Percentiles rank a stretch among this genome's conserved stretches.
These are phyloP conservation scores for Psilocybe sp. DNA, from an alignment of 768 basidiomycete species.

Conservation along the genomic window DNA sequence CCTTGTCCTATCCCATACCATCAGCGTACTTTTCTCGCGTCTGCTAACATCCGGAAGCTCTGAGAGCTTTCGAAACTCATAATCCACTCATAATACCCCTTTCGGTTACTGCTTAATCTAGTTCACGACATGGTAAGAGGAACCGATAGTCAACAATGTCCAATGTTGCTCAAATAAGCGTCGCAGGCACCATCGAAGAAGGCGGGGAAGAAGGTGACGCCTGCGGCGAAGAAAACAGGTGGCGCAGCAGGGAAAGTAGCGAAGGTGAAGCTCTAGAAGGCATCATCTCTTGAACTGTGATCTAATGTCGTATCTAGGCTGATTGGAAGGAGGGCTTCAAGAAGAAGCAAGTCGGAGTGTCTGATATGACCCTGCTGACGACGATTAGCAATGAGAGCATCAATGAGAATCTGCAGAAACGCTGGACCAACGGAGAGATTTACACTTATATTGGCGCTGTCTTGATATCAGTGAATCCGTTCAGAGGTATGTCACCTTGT, in stretches of 20 bases:
- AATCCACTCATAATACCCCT: no score
- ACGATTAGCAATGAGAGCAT: conserved; percentile 97
- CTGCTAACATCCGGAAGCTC: no score
- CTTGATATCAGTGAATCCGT: conserved; percentile 98
- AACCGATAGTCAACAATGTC: not conserved
- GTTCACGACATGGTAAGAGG: conserved; percentile 16
- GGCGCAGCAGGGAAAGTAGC: conserved; percentile 60
- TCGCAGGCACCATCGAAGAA: conserved; percentile 83
- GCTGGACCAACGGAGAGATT: conserved; percentile 93
- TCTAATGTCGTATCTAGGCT: conserved; percentile 53
- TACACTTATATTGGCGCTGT: conserved; percentile 99
- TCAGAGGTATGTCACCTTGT: conserved; percentile 58
- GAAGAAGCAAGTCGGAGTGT: conserved; percentile 98
- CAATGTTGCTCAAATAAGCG: conserved; percentile 2
- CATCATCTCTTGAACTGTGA: not conserved
- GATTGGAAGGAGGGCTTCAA: conserved; percentile 99
- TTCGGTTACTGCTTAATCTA: not conserved
- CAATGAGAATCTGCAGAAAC: conserved; percentile 97
- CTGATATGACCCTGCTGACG: conserved; percentile 96
- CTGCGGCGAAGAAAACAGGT: conserved; percentile 60
- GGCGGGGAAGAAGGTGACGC: conserved; percentile 78
- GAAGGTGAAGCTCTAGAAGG: conserved; percentile 48
- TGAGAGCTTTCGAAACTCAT: no score
- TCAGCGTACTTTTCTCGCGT: no score
- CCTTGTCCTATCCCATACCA: no score